Evolutionary conservation across 73 alveolate species (phyloP).

Genomic region (Diophrys sp.): DNA sequence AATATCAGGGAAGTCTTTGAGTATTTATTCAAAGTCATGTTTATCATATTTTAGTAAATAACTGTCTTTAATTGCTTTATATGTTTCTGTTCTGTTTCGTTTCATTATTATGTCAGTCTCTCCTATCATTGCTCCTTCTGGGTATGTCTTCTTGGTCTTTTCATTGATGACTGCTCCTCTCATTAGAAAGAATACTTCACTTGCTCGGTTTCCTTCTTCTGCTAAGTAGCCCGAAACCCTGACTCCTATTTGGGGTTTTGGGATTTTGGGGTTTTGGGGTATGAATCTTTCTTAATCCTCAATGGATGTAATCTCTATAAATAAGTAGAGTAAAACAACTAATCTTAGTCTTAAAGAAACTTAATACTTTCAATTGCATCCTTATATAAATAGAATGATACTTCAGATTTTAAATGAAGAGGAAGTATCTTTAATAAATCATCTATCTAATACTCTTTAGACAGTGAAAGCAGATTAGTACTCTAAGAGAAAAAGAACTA

Average conservation of each 20-base stretch:
- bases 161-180: slow-evolving; percentile 18
- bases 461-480: not conserved
- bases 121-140: slow-evolving; percentile 6
- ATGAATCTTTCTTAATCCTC: slow-evolving; percentile 28
- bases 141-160: not conserved
- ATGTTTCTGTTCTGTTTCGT: not conserved
- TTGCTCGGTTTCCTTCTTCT: slow-evolving; percentile 47
- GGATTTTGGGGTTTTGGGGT: slow-evolving; percentile 29
- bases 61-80: slow-evolving; percentile 31
- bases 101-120: not conserved
- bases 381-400: not conserved
- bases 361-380: not conserved
- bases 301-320: not conserved
- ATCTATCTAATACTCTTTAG: slow-evolving; percentile 2
- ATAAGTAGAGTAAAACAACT: not conserved
- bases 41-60: slow-evolving; percentile 32
- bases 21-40: slow-evolving; percentile 23
- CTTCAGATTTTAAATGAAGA: slow-evolving; percentile 12
- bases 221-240: too few relatives aligned
- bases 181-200: slow-evolving; percentile 31
- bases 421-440: slow-evolving; percentile 15
- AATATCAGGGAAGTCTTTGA: slow-evolving; percentile 40
- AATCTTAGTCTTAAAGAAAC: not conserved
- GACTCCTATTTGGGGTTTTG: slow-evolving; percentile 25
- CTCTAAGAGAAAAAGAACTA: slow-evolving; percentile 10